Evolutionary conservation across 768 basidiomycete species (phyloP), one percentile per base, ranked within the genome.

Genomic region (Podaxis sp.): DNA sequence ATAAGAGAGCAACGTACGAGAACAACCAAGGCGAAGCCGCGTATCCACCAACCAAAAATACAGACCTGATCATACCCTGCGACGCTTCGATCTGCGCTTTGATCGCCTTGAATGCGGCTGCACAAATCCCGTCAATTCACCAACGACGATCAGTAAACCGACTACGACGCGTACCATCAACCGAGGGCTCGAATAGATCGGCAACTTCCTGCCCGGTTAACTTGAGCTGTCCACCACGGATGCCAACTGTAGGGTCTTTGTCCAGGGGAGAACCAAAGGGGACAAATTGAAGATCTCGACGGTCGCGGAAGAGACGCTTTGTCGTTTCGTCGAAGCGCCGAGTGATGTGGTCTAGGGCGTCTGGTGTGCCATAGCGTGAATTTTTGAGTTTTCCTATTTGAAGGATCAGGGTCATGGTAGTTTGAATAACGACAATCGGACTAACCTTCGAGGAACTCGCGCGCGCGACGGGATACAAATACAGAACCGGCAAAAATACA

Each of bases 401-500:
- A 13, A 26, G 61, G 61, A 55, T 53, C 36, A 67, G 24, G 66
- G 66, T 61, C 3, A 48, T 30, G 54, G 42, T 59, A 4, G 17
- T 24, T 26, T 22, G 51, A 30, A 61, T 61, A 64, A 46, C 11
- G 5, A 51, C 30, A 44, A 57, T 44, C 8, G 17, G 5, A 68
- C 74, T 19, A 63, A 88, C 90, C 87, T 76, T 87, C 87, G 22
- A 93, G 75, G 67, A 92, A 91, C 53, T 84, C 84, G 66, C 89
- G 77, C 12, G 90, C 89, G 48, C 90, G 77, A 58, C 90, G 80
- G 70, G 89, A 90, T 30, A 92, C 90, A 70, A 93, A 93, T 13
- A 93, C 88, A 4, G 90, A 92, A 26, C 90, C 90, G 51, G 90
- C 89, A 72, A 93, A 93, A 44, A 92, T 84, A 89, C 90, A 93